Conservation (phyloP, 2,329 filamentous ascomycete species). For the Alternaria consortialis region DNA sequence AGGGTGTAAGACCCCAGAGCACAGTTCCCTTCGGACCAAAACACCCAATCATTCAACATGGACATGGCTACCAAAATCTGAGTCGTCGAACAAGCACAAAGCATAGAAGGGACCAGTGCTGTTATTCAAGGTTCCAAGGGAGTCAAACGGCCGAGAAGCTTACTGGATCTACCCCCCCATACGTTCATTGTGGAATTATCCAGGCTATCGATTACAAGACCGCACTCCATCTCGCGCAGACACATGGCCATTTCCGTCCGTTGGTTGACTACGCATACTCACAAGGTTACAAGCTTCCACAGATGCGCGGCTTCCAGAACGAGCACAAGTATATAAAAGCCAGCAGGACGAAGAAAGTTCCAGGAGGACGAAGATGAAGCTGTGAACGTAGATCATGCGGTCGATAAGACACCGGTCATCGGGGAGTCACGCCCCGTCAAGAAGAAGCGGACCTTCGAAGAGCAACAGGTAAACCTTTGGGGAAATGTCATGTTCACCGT, state of each 20-base stretch:
- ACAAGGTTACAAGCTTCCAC: neutral
- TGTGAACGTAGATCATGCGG: neutral
- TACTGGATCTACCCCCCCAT: neutral
- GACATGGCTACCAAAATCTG: neutral
- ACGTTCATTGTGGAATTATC: neutral
- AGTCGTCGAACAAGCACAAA: neutral
- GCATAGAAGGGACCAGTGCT: neutral
- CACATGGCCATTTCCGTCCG: neutral
- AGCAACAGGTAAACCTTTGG: neutral
- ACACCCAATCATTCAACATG: neutral
- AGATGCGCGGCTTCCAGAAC: neutral
- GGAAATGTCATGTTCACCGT: neutral
- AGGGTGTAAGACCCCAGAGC: neutral
- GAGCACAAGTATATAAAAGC: neutral
- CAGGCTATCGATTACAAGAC: neutral
- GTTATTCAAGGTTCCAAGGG: neutral
- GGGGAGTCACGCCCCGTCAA: neutral
- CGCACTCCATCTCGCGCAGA: neutral
- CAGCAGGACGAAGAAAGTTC: neutral
- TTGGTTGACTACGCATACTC: neutral
- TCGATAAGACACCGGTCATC: neutral
- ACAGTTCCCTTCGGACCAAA: neutral
- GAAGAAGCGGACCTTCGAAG: neutral
- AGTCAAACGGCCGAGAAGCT: neutral
- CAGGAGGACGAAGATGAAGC: neutral